Base-by-base conservation (phyloP, 495 filamentous ascomycete genomes). In the Echria macrotheca region DNA sequence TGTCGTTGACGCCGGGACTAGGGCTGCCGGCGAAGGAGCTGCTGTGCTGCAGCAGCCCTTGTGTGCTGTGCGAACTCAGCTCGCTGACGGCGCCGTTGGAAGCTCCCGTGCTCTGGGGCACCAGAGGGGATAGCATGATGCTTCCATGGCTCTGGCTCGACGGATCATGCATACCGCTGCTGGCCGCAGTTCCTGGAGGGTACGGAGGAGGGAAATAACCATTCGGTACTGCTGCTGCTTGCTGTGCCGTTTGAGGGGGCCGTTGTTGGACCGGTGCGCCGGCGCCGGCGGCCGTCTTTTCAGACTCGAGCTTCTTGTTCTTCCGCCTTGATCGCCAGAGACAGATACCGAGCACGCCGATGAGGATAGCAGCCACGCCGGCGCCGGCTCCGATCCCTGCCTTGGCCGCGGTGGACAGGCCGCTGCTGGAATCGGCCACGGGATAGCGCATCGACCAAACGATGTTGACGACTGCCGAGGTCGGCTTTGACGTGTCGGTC, bases 391-490 rank as follows among this genome's bases (percentile, higher is more conserved):
- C 58, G 23, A 59, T 66, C 21, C 63, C 58, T 21, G 58, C 55
- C 37, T 53, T 64, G 23, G 60, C 60, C 2, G 43, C 60, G 3
- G 53, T 54, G 1, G 58, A 57, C 10, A 66, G 50, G 10, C 54
- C 48, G 33, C 44, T 39, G 18, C 31, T 35, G 9, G 38, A 2
- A 4, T 48, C 42, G 12, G 22, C 52, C 6, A 61, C 60, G 3
- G 53, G 50, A 15, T 53, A 63, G 12, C 50, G 48, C 55, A 59
- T 61, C 17, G 60, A 53, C 51, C 53, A 64, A 10, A 61, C 49
- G 23, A 63, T 52, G 52, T 61, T 65, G 51, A 59, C 49, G 10
- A 63, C 53, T 29, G 62, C 63, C 2, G 57, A 59, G 1, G 58
- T 65, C 14, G 57, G 54, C 37, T 42, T 54, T 12, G 41, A 33